Evolutionary conservation across 164 flowering plant species (phyloP), one percentile per base, ranked within the genome.

Genomic region (Umbellularia californica): DNA sequence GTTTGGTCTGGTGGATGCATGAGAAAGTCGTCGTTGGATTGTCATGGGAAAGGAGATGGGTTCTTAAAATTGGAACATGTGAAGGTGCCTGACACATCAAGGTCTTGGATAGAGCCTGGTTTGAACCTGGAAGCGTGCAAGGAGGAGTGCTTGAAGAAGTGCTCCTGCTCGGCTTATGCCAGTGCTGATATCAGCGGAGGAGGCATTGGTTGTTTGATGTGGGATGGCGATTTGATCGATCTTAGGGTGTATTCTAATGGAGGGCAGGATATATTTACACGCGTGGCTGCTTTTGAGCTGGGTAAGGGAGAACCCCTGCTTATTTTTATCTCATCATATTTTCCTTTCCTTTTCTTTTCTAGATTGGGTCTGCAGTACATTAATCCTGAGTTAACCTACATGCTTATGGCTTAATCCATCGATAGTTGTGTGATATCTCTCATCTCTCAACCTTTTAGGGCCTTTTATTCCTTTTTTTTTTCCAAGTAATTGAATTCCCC

Each of bases 161-260:
- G 86, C 20, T 79, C 81, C 30, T 87, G 88, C 47, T 71, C 66
- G 2, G 85, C 83, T 52, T 87, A 83, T 25, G 70, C 86, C 2
- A 68, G 24, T 41, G 52, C 74, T 2, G 81, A 83, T 35, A 73
- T 80, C 17, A 72, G 72, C 0, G 65, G 50, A 28, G 50, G 50
- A 5, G 70, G 70, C 50, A 52, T 25, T 47, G 77, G 65, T n/a
- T 66, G 35, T 13, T 77, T 81, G 20, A 75, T 79, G 2, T 87
- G 86, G 89, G 78, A 71, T 58, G 78, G 52, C 17, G 79, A 79
- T 10, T 62, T 84, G 25, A 6, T 79, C 3, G 88, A 85, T 73
- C 62, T 81, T 15, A 74, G 76, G 73, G 20, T 69, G 41, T 50
- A 47, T 13, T 0, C 27, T 0, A 74, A 66, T 22, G 72, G 65